Evolutionary conservation across 1,139 yeast genomes (phyloP).

Genomic region (Arxiozyma slooffiae): DNA sequence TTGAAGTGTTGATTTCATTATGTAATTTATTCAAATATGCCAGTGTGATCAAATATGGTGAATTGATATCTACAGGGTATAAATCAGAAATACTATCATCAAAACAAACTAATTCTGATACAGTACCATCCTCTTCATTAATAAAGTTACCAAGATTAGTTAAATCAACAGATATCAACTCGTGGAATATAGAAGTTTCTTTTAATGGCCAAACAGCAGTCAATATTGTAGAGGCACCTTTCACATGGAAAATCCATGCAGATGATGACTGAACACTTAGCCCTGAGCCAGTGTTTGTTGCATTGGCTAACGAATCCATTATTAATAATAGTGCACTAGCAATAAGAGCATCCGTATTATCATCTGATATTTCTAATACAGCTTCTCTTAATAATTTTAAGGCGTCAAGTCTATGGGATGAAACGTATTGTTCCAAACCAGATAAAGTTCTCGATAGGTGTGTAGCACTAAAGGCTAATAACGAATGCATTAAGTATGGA

Average conservation of each 20-base stretch:
- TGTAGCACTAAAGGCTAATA: slow-evolving; percentile 84
- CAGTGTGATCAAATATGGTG: slow-evolving; percentile 77
- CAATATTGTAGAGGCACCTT: slow-evolving; percentile 90
- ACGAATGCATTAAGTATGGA: slow-evolving; percentile 86
- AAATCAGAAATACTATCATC: slow-evolving; percentile 77
- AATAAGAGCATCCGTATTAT: slow-evolving; percentile 84
- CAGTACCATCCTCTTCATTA: slow-evolving; percentile 35
- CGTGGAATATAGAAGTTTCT: slow-evolving; percentile 62
- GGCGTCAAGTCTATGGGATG: slow-evolving; percentile 83
- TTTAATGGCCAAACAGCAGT: slow-evolving; percentile 93
- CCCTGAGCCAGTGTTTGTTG: slow-evolving; percentile 51
- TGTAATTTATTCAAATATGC: slow-evolving; percentile 80
- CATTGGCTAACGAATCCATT: slow-evolving; percentile 91
- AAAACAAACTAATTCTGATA: slow-evolving; percentile 67
- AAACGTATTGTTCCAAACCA: slow-evolving; percentile 74
- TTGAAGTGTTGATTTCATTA: slow-evolving; percentile 72
- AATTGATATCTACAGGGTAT: slow-evolving; percentile 72
- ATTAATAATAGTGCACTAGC: slow-evolving; percentile 83
- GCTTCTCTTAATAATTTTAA: slow-evolving; percentile 71
- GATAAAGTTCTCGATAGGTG: slow-evolving; percentile 71
- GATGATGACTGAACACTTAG: slow-evolving; percentile 56
- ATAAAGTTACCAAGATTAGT: slow-evolving; percentile 73
- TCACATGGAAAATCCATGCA: slow-evolving; percentile 94
- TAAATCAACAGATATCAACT: slow-evolving; percentile 68
- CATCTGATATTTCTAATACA: slow-evolving; percentile 69